Evolutionary conservation across 495 filamentous ascomycete species (phyloP).

Genomic region (Collariella sp.): DNA sequence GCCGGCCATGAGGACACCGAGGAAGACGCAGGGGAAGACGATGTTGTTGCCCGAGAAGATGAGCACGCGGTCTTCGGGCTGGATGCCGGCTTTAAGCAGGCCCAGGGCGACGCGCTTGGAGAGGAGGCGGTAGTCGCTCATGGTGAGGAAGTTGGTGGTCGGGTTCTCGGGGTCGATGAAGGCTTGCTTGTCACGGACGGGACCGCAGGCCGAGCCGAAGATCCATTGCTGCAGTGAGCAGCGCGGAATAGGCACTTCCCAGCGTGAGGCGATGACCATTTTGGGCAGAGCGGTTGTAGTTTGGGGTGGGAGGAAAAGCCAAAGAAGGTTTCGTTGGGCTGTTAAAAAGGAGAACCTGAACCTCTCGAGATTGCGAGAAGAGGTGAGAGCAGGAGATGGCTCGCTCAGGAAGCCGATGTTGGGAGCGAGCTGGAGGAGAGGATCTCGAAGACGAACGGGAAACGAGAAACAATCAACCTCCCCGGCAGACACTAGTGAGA

Average conservation of each 20-base stretch:
- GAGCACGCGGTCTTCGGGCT: conserved; percentile 62
- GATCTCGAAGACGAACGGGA: no score
- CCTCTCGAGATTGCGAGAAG: no score
- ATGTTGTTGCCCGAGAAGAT: conserved; percentile 64
- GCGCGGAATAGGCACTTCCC: conserved; percentile 29
- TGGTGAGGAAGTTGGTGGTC: conserved; percentile 34
- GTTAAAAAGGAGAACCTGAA: no score
- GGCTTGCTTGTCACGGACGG: conserved; percentile 28
- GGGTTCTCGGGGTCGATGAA: conserved; percentile 52
- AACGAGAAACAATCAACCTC: no score
- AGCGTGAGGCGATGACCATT: conserved; percentile 40
- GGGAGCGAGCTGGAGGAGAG: no score
- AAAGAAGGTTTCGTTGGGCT: no score
- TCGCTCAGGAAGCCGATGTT: no score
- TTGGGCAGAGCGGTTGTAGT: not conserved
- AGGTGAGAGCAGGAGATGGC: no score
- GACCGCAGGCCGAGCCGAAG: conserved; percentile 25
- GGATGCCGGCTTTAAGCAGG: conserved; percentile 54
- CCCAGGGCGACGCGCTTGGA: conserved; percentile 65
- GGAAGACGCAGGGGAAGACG: conserved; percentile 63
- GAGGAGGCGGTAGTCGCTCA: conserved; percentile 53
- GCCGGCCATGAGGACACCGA: conserved; percentile 69
- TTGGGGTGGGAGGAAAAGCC: no score
- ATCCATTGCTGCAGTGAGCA: conserved; percentile 36
- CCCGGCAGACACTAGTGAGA: no score